Evolutionary conservation across 495 filamentous ascomycete species (phyloP).

Genomic region (Penicillium ucsense): DNA sequence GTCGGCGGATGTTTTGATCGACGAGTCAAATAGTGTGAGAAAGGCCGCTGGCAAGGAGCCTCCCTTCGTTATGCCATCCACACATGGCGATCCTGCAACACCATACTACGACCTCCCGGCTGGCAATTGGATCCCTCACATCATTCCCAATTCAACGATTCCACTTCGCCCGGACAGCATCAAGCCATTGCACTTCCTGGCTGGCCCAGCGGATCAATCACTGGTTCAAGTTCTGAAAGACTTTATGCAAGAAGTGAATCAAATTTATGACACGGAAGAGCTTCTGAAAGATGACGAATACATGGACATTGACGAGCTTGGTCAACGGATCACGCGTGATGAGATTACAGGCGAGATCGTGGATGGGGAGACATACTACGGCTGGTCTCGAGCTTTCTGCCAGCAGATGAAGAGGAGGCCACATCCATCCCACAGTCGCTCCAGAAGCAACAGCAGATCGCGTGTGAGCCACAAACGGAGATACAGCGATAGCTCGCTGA

Average conservation of each 20-base stretch:
- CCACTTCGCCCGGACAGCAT: slow-evolving; percentile 64
- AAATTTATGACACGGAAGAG: slow-evolving; percentile 41
- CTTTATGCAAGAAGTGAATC: slow-evolving; percentile 58
- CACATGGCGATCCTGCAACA: slow-evolving; percentile 65
- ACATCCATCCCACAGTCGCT: slow-evolving; percentile 14
- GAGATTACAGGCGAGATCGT: slow-evolving; percentile 49
- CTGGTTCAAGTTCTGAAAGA: slow-evolving; percentile 56
- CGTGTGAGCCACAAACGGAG: slow-evolving; percentile 31
- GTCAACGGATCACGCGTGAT: slow-evolving; percentile 54
- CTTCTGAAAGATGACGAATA: slow-evolving; percentile 28
- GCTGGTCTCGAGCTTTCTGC: slow-evolving; percentile 76
- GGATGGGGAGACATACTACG: slow-evolving; percentile 70
- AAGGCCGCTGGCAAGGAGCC: slow-evolving; percentile 37
- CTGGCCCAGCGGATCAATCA: slow-evolving; percentile 62
- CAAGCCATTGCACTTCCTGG: slow-evolving; percentile 61
- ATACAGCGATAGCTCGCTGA: slow-evolving; percentile 40
- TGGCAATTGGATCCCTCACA: slow-evolving; percentile 68
- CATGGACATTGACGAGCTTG: slow-evolving; percentile 63
- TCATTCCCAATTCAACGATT: slow-evolving; percentile 63
- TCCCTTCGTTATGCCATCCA: slow-evolving; percentile 62
- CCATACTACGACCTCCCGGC: slow-evolving; percentile 83
- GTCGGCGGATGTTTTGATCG: slow-evolving; percentile 16
- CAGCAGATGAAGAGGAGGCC: slow-evolving; percentile 63
- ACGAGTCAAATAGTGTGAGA: slow-evolving; percentile 10
- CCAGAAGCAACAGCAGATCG: slow-evolving; percentile 25